These are phyloP conservation scores for Xanthoconium purpureum DNA, from an alignment of 768 basidiomycete genomes.

Conservation along the genomic window DNA sequence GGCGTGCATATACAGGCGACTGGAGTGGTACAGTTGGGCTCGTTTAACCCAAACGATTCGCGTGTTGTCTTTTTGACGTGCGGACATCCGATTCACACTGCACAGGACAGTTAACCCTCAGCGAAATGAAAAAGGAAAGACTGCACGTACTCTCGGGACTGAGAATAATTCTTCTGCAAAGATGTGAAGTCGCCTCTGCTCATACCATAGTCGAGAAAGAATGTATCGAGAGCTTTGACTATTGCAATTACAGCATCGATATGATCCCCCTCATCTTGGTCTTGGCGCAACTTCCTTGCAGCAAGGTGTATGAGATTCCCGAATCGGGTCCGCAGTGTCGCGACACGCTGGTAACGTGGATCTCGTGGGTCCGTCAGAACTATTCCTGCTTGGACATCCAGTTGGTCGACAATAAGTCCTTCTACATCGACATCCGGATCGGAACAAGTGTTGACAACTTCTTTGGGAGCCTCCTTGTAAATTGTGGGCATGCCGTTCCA, in stretches of 20 bases:
- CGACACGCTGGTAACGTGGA: slow-evolving; percentile 65
- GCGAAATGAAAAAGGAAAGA: not conserved
- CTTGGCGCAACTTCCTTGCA: slow-evolving; percentile 58
- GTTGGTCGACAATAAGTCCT: slow-evolving; percentile 63
- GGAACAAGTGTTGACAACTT: slow-evolving; percentile 54
- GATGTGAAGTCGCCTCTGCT: slow-evolving; percentile 55
- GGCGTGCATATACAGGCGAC: slow-evolving; percentile 73
- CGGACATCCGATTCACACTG: slow-evolving; percentile 65
- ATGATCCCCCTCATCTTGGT: slow-evolving; percentile 71
- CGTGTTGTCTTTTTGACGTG: slow-evolving; percentile 72
- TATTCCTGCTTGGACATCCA: slow-evolving; percentile 73
- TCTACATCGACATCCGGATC: slow-evolving; percentile 62
- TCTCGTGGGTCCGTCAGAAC: slow-evolving; percentile 71
- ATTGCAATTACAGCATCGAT: slow-evolving; percentile 81
- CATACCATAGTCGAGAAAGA: slow-evolving; percentile 69
- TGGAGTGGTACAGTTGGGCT: slow-evolving; percentile 74
- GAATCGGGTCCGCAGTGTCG: slow-evolving; percentile 56
- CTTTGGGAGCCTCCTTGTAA: slow-evolving; percentile 53
- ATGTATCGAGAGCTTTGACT: slow-evolving; percentile 71
- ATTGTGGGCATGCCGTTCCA: slow-evolving; percentile 78
- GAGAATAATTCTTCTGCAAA: slow-evolving; percentile 48
- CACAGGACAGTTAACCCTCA: not conserved
- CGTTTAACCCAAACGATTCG: slow-evolving; percentile 73
- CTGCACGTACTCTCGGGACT: slow-evolving; percentile 29
- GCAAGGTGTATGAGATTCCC: slow-evolving; percentile 68